Evolutionary conservation across 805 yeast species (phyloP), one percentile per base, ranked within the genome.

Genomic region (Zygosaccharomyces siamensis): DNA sequence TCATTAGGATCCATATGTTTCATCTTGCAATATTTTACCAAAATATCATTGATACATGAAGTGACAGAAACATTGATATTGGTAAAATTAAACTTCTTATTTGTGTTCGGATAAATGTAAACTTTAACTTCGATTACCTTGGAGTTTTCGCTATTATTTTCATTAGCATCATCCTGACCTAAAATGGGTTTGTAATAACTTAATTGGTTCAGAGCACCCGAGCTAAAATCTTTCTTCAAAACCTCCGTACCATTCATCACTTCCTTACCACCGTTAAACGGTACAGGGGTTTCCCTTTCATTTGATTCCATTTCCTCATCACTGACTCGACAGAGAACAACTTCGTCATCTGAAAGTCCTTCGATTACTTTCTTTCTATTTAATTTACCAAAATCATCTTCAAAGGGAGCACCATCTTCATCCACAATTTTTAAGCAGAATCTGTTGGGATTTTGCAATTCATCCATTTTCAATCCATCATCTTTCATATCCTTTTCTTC

Each of bases 381-480:
- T 47, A 93, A 70, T 1, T 90, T 80, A 1, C 98, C 98, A 71
- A 93, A 90, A 45, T 89, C 87, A 31, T 79, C 84, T 56, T 95
- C 99, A 46, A 88, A 89, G 33, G 86, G 83, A 44, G 95, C 97
- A 6, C 92, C 92, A 62, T 90, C 97, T 44, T 92, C 98, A 63
- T 93, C 99, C 0, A 86, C 89, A 20, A 92, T 73, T 49, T 86
- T 86, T 30, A 92, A 61, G 21, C 59, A 52, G 41, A 63, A 67
- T n/a, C 57, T 54, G 39, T 66, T 66, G 1, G 68, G 68, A 49
- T 64, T 53, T 18, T 52, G 46, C 4, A 60, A 30, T 8, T 52
- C 56, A 10, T 52, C 54, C 10, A 45, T 14, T 2, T 43, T 43
- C 7, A 64, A 14, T 5, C 59, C 62, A 40, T 53, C 62, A 16